phyloP scores from a whole-genome alignment of 345 rosid genomes.

The Salix purpurea region DNA sequence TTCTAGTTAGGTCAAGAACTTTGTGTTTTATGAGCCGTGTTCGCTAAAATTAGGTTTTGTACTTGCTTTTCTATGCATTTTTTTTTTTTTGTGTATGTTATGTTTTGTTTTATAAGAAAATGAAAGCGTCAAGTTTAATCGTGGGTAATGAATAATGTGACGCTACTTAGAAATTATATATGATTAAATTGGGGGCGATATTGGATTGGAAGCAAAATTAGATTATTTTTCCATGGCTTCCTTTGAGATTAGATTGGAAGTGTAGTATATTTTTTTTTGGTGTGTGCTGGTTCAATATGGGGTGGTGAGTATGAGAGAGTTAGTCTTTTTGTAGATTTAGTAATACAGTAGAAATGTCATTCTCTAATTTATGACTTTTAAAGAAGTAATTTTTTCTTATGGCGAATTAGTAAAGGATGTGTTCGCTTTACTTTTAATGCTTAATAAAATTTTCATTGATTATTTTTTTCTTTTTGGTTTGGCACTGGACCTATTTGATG shows the following conservation, averaged over 20 bases:
- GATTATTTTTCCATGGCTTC: neutral
- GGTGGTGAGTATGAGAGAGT: neutral
- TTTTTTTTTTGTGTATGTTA: no score
- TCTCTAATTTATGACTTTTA: neutral
- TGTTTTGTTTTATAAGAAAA: neutral
- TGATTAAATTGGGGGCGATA: neutral
- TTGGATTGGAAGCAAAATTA: neutral
- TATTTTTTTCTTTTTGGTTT: neutral
- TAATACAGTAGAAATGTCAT: neutral
- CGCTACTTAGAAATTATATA: neutral
- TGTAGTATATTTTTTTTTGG: neutral
- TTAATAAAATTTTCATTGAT: neutral
- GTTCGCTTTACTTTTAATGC: neutral
- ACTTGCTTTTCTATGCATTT: neutral
- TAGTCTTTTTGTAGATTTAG: neutral
- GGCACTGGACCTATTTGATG: neutral
- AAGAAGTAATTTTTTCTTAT: neutral
- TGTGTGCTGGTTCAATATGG: neutral
- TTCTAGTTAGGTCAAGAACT: neutral
- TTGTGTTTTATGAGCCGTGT: neutral
- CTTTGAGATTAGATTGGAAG: neutral
- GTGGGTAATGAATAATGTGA: neutral
- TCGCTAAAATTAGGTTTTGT: neutral
- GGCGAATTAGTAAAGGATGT: neutral
- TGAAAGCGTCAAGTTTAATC: neutral